Evolutionary conservation across 2,329 filamentous ascomycete species (phyloP), one percentile per base, ranked within the genome.

Genomic region (Immersiporthe knoxdaviesiana): DNA sequence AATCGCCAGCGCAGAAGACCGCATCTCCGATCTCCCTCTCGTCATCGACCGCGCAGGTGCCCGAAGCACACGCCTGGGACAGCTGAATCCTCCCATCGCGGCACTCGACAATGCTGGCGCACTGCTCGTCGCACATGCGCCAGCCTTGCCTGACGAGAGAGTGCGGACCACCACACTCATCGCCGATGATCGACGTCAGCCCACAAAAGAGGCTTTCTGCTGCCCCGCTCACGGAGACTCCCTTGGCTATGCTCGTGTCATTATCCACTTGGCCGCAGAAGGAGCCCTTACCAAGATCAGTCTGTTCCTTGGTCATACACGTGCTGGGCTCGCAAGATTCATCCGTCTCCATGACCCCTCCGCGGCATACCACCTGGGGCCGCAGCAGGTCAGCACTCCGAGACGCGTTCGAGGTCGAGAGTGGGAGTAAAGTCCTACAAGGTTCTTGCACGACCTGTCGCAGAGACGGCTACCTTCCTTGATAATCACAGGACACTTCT

Each of bases 291-390:
- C 60, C 60, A 27, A 63, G n/a, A 0, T 32, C 30, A 18, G 21
- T 32, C 14, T 63, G 60, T 12, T 32, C 11, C 12, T 50, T 47
- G 41, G 37, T 50, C 24, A 47, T 44, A 27, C 60, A 50, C 14
- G 37, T 30, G 39, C 27, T 32, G 12, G 30, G 56, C 21, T n/a
- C 30, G 32, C 56, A 59, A 6, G 30, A 21, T 24, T 37, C 11
- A 18, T 59, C 18, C 6, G 56, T 59, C n/a, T 62, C 59, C 59
- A 62, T 41, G 24, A 44, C n/a, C 11, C 59, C 59, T 24, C 41
- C n/a, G 6, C 37, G 59, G 59, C 59, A 62, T 7, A 41, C 41
- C n/a, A 62, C n/a, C 59, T 62, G 14, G 11, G 37, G n/a, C 37
- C 44, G 37, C 24, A 56, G 24, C 52, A 56, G 24, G 16, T 56